Evolutionary conservation across 345 rosid genomes (phyloP), one percentile per base, ranked within the genome.

Genomic region (Pistacia integerrima): DNA sequence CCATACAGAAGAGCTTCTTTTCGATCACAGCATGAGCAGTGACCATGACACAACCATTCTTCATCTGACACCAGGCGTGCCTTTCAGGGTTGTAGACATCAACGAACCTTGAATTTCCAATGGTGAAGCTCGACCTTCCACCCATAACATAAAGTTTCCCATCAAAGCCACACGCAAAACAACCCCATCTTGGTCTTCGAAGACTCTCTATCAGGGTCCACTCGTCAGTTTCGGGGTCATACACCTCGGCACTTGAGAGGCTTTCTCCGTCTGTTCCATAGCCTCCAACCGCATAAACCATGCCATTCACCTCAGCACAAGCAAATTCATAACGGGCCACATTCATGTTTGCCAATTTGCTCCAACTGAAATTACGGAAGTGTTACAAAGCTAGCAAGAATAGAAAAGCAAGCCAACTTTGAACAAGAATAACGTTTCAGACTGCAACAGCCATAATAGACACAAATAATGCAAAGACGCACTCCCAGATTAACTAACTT

Each of bases 121-220:
- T 96, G 1, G 94, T 91, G 87, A 92, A 96, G 86, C 87, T 91
- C 2, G 99, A 96, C 80, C 98, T 91, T 70, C 99, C 99, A 54
- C 99, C 98, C 89, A 93, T 89, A 49, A 96, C 88, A 14, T 93
- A 93, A 44, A 93, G 93, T 81, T 91, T 93, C 58, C 97, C 97
- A 5, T 88, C 88, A 56, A 93, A 87, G 52, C 93, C 72, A 17
- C 89, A 91, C 11, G 94, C 99, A 22, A 96, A 93, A 67, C 95
- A 90, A 2, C 95, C 97, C 93, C 93, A 89, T 61, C 99, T 84
- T 1, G 98, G 97, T 64, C 97, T 84, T 76, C 97, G 90, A 1
- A 93, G 87, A 78, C 88, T 82, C 83, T 96, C 93, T 64, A 93
- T 84, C 73, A 76, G 70, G 44, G 79, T 83, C 99, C 99, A 96